A percentile compares a stretch with the other conserved stretches of the same genome.
Evolutionary conservation across 805 yeast genomes (phyloP).

Genomic region (Candida saitoana): DNA sequence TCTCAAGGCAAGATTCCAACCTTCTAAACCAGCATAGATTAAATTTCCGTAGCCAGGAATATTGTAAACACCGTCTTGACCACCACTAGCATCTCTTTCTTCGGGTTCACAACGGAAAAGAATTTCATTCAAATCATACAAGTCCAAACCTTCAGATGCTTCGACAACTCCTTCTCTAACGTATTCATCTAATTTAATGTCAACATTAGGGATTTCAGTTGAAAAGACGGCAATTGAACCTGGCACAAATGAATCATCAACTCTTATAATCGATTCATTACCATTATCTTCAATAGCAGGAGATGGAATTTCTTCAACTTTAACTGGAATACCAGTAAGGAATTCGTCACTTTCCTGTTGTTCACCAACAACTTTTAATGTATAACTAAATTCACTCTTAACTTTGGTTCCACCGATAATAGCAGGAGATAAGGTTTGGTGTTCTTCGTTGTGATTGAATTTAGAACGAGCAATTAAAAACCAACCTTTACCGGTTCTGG

Average conservation of each 20-base stretch:
- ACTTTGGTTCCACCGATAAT: slow-evolving; percentile 58
- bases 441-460: slow-evolving; percentile 44
- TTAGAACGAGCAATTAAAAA: slow-evolving; percentile 84
- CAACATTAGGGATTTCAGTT: slow-evolving; percentile 65
- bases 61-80: slow-evolving; percentile 66
- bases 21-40: slow-evolving; percentile 88
- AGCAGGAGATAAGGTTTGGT: slow-evolving; percentile 56
- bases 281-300: slow-evolving; percentile 47
- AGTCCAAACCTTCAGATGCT: slow-evolving; percentile 57
- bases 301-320: slow-evolving; percentile 48
- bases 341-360: slow-evolving; percentile 31
- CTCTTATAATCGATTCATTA: slow-evolving; percentile 48
- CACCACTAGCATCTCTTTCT: slow-evolving; percentile 76
- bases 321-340: slow-evolving; percentile 64
- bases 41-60: slow-evolving; percentile 72
- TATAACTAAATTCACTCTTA: slow-evolving; percentile 54
- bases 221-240: slow-evolving; percentile 86
- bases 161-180: slow-evolving; percentile 73
- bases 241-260: slow-evolving; percentile 69
- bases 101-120: slow-evolving; percentile 80
- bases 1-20: slow-evolving; percentile 75
- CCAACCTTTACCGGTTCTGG: slow-evolving; percentile 83
- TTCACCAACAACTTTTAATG: slow-evolving; percentile 52
- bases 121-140: slow-evolving; percentile 70
- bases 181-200: slow-evolving; percentile 57